Evolutionary conservation across 2,329 filamentous ascomycete species (phyloP).

Genomic region (Diplocarpon mali): DNA sequence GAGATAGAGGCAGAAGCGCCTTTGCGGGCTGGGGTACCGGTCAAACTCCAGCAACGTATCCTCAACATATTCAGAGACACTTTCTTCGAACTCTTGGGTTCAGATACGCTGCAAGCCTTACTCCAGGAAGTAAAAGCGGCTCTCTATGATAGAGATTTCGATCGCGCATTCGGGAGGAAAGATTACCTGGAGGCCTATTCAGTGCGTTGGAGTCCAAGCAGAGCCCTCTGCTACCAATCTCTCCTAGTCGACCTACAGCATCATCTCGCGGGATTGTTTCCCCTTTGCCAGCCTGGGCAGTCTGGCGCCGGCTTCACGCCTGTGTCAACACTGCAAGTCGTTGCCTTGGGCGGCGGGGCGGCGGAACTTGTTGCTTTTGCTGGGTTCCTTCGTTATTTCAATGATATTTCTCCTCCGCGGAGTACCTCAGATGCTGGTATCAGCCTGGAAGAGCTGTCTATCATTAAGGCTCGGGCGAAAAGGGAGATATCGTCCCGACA

Average conservation of each 20-base stretch:
- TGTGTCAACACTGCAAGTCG: slow-evolving; percentile 8
- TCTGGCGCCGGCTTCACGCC: neutral
- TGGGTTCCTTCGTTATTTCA: slow-evolving; percentile 35
- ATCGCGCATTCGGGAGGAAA: slow-evolving; percentile 60
- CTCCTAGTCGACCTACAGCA: slow-evolving; percentile 33
- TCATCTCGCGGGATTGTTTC: slow-evolving; percentile 13
- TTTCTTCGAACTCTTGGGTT: slow-evolving; percentile 42
- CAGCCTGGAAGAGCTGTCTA: slow-evolving; percentile 7
- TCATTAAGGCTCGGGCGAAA: slow-evolving; percentile 2
- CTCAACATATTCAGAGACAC: slow-evolving; percentile 62
- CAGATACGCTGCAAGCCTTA: slow-evolving; percentile 37
- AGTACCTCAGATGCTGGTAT: neutral
- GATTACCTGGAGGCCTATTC: slow-evolving; percentile 74
- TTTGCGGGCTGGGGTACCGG: slow-evolving; percentile 28
- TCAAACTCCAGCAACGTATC: slow-evolving; percentile 54
- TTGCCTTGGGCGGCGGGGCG: slow-evolving; percentile 36
- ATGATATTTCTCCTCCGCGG: slow-evolving; percentile 9
- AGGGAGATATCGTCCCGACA: neutral
- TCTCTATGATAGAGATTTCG: slow-evolving; percentile 78
- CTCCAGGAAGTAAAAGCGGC: slow-evolving; percentile 80
- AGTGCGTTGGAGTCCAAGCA: slow-evolving; percentile 78
- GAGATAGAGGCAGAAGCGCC: neutral
- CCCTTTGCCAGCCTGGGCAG: neutral
- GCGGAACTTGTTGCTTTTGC: slow-evolving; percentile 55
- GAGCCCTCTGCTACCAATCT: slow-evolving; percentile 68